phyloP scores from a whole-genome alignment of 2,329 filamentous ascomycete species.

The Acarospora socialis region DNA sequence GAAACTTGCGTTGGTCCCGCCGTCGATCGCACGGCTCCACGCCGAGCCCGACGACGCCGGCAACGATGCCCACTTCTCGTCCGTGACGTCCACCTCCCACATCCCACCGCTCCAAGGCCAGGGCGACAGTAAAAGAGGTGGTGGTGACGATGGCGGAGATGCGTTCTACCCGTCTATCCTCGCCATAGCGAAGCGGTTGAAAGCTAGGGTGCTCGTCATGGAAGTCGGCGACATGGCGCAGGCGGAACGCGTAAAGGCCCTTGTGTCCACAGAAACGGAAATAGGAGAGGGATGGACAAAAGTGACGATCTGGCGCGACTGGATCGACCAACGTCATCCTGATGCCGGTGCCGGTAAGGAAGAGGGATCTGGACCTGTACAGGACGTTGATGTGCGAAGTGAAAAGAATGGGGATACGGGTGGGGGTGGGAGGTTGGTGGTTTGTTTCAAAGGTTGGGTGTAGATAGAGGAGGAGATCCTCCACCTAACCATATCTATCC shows the following conservation, averaged over 20 bases:
- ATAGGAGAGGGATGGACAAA: constrained; percentile 29
- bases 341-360: constrained; percentile 12
- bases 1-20: constrained; percentile 58
- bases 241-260: constrained; percentile 45
- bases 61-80: too few species aligned
- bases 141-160: constrained; percentile 25
- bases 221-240: constrained; percentile 61
- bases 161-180: constrained; percentile 58
- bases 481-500: too few species aligned
- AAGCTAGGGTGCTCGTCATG: constrained; percentile 45
- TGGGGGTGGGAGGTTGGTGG: constrained; percentile 10
- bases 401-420: constrained; percentile 2
- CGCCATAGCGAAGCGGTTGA: constrained; percentile 34
- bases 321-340: constrained; percentile 28
- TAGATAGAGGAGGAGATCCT: too few species aligned
- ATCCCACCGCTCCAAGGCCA: too few species aligned
- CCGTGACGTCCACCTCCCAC: constrained; percentile 17
- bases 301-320: constrained; percentile 68
- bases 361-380: not conserved
- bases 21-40: constrained; percentile 20
- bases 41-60: too few species aligned
- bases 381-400: not conserved
- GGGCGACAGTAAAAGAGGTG: not conserved
- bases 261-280: constrained; percentile 26
- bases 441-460: too few species aligned